Conservation (phyloP, 1,139 yeast genomes). For the Suhomyces bokatorum region DNA sequence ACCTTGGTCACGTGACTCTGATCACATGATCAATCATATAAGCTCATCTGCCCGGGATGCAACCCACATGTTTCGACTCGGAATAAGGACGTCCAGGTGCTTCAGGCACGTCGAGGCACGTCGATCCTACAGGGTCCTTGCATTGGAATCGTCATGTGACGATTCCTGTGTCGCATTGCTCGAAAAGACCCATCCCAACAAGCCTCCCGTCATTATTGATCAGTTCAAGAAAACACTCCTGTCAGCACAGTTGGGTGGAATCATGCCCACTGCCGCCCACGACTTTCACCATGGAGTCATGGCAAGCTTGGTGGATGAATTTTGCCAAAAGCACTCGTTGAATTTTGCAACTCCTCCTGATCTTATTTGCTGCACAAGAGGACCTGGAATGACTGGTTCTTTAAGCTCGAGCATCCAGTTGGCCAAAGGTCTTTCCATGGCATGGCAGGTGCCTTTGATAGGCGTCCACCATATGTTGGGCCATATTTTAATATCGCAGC, state of each 20-base stretch:
- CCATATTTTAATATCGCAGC: conserved; percentile 73
- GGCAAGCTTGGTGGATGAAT: conserved; percentile 35
- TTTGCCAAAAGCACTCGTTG: conserved; percentile 29
- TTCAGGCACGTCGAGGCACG: background rate
- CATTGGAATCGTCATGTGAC: conserved; percentile 93
- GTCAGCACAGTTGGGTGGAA: conserved; percentile 74
- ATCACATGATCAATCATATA: background rate
- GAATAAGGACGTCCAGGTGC: background rate
- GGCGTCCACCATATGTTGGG: conserved; percentile 98
- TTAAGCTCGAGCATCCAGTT: conserved; percentile 78
- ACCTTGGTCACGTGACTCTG: no score
- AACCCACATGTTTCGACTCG: background rate
- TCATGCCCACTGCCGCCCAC: conserved; percentile 84
- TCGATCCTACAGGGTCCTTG: conserved; percentile 61
- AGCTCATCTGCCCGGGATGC: background rate
- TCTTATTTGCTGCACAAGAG: conserved; percentile 84
- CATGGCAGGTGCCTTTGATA: conserved; percentile 72
- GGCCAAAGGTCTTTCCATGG: conserved; percentile 82
- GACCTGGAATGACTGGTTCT: conserved; percentile 97
- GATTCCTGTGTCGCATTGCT: conserved; percentile 87
- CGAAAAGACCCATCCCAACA: conserved; percentile 39
- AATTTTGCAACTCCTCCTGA: conserved; percentile 53
- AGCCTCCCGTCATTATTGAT: conserved; percentile 53
- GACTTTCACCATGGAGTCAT: conserved; percentile 68
- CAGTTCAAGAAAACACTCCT: conserved; percentile 68